These are phyloP conservation scores for Metschnikowia koreensis DNA, from an alignment of 805 yeast species.

Conservation along the genomic window DNA sequence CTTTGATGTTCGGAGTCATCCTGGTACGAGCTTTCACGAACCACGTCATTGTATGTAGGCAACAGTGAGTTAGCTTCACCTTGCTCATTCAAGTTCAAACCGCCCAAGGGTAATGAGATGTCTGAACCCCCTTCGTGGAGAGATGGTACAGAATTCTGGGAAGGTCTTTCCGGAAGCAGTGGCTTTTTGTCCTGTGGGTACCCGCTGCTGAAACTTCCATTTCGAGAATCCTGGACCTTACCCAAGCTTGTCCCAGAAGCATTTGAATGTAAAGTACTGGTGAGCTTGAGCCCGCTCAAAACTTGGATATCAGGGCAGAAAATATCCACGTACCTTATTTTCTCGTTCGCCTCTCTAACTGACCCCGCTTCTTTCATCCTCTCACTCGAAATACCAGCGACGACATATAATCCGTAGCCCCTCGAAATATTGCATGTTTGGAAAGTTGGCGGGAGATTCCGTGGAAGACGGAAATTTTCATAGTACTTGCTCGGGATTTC, in stretches of 20 bases:
- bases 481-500: constrained; percentile 43
- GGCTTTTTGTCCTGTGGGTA: constrained; percentile 52
- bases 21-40: constrained; percentile 30
- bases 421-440: constrained; percentile 54
- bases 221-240: background rate
- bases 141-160: background rate
- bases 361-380: constrained; percentile 20
- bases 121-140: background rate
- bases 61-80: constrained; percentile 2
- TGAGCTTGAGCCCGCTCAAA: constrained; percentile 29
- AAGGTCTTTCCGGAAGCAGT: constrained; percentile 36
- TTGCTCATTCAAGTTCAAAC: background rate
- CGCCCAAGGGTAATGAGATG: background rate
- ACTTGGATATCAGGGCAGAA: constrained; percentile 32
- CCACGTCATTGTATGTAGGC: constrained; percentile 41
- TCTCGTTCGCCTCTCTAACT: constrained; percentile 18
- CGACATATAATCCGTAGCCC: constrained; percentile 36
- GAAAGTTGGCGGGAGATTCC: constrained; percentile 52
- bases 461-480: constrained; percentile 45
- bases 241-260: constrained; percentile 24
- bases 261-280: constrained; percentile 21
- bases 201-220: constrained; percentile 21
- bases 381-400: constrained; percentile 26
- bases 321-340: constrained; percentile 31
- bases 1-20: constrained; percentile 32